Evolutionary conservation across 176 grass and related monocot species (phyloP).

Genomic region (Carex myosuroides): DNA sequence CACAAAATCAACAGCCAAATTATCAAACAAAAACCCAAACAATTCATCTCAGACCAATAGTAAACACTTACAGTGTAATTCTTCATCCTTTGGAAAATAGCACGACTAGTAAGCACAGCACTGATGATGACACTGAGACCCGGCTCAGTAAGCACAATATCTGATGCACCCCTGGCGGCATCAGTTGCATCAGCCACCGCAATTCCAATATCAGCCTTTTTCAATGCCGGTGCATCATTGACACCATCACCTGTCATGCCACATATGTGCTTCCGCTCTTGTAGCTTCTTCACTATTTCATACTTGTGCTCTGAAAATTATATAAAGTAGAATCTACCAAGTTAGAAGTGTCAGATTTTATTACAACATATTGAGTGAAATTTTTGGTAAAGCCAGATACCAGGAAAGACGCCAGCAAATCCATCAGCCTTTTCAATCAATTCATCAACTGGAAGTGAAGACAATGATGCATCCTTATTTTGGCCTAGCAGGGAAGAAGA

Average conservation of each 20-base stretch:
- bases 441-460: slow-evolving; percentile 57
- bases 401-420: slow-evolving; percentile 90
- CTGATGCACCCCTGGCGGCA: slow-evolving; percentile 77
- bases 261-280: slow-evolving; percentile 91
- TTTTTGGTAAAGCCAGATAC: slow-evolving; percentile 5
- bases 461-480: slow-evolving; percentile 51
- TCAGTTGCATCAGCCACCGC: slow-evolving; percentile 94
- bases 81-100: slow-evolving; percentile 99
- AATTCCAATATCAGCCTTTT: slow-evolving; percentile 96
- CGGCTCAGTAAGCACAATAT: slow-evolving; percentile 92
- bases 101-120: slow-evolving; percentile 84
- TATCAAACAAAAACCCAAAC: neutral
- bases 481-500: slow-evolving; percentile 78
- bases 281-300: slow-evolving; percentile 90
- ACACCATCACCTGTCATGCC: slow-evolving; percentile 98
- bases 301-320: slow-evolving; percentile 77
- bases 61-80: slow-evolving; percentile 70
- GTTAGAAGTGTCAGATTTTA: neutral
- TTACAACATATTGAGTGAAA: neutral
- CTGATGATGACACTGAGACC: slow-evolving; percentile 97
- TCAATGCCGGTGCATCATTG: slow-evolving; percentile 88
- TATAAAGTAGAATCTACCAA: neutral
- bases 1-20: slow-evolving; percentile 11
- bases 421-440: slow-evolving; percentile 94
- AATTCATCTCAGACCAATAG: neutral